A percentile compares a stretch with the other conserved stretches of the same genome.
These are phyloP conservation scores for Dentipellis fragilis DNA, from an alignment of 768 basidiomycete genomes.

Conservation along the genomic window DNA sequence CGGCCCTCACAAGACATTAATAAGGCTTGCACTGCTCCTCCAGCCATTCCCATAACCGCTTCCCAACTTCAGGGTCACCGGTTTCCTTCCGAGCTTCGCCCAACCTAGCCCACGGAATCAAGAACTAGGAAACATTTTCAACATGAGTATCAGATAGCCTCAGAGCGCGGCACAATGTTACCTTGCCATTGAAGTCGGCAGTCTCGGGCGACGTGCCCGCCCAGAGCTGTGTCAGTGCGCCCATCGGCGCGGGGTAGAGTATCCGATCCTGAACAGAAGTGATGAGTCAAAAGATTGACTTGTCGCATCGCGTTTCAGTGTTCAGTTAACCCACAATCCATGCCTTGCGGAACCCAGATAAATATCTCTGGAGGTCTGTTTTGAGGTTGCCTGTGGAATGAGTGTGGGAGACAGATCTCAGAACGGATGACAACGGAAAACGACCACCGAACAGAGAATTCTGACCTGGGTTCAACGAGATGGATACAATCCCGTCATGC, in stretches of 20 bases:
- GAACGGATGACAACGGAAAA: too few species aligned
- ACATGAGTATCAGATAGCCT: background rate
- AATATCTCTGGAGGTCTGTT: background rate
- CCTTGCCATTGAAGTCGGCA: slow-evolving; percentile 21
- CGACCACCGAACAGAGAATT: too few species aligned
- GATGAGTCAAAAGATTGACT: background rate
- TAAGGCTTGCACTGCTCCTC: slow-evolving; percentile 10
- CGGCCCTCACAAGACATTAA: background rate
- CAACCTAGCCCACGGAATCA: slow-evolving; percentile 7
- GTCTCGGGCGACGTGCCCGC: slow-evolving; percentile 31
- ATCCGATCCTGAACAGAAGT: background rate
- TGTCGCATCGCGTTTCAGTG: too few species aligned
- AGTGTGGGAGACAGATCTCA: too few species aligned
- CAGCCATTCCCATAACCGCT: slow-evolving; percentile 16
- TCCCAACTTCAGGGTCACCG: slow-evolving; percentile 4
- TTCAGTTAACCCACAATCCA: background rate
- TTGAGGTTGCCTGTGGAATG: background rate
- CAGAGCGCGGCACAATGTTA: slow-evolving; percentile 7
- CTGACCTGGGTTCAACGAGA: slow-evolving; percentile 17
- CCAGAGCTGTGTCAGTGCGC: slow-evolving; percentile 33
- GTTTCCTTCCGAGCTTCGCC: slow-evolving; percentile 3
- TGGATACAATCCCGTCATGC: slow-evolving; percentile 15
- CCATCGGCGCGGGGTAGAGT: slow-evolving; percentile 10
- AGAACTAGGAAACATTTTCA: slow-evolving; percentile 1
- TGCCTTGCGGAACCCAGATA: background rate